These are phyloP conservation scores for Trametes cubensis DNA, from an alignment of 768 basidiomycete genomes.

Conservation along the genomic window DNA sequence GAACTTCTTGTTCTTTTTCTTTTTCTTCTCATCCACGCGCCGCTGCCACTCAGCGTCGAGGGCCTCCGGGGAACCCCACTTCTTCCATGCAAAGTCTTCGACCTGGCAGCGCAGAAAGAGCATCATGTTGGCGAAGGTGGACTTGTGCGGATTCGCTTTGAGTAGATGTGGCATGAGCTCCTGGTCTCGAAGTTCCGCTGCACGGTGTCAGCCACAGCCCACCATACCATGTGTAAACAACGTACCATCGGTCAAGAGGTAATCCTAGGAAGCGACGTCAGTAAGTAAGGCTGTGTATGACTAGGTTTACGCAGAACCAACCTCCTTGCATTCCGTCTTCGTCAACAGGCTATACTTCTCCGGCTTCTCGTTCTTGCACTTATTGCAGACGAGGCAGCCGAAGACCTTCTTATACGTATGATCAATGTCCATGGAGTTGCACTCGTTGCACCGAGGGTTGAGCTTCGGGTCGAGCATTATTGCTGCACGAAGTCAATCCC, in stretches of 20 bases:
- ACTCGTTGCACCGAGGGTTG: constrained; percentile 87
- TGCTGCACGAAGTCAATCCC: constrained; percentile 48
- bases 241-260: constrained; percentile 90
- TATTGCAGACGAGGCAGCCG: constrained; percentile 81
- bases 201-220: background rate
- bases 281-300: background rate
- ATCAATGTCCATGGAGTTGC: constrained; percentile 88
- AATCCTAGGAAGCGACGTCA: constrained; percentile 59
- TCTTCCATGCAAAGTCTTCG: constrained; percentile 95
- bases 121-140: constrained; percentile 99
- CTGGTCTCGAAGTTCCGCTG: constrained; percentile 91
- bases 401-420: constrained; percentile 81
- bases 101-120: constrained; percentile 91
- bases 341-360: constrained; percentile 95
- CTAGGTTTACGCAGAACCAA: constrained; percentile 37
- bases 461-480: constrained; percentile 71
- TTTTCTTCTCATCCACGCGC: constrained; percentile 79
- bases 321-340: constrained; percentile 98
- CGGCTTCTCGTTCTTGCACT: constrained; percentile 85
- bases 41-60: constrained; percentile 86
- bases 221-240: constrained; percentile 7
- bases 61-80: constrained; percentile 94
- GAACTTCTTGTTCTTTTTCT: constrained; percentile 93
- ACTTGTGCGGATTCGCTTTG: constrained; percentile 93
- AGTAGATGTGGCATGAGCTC: constrained; percentile 91